A percentile compares a stretch with the other conserved stretches of the same genome.
These are phyloP conservation scores for Cyberlindnera amylophila DNA, from an alignment of 805 yeast genomes.

Conservation along the genomic window DNA sequence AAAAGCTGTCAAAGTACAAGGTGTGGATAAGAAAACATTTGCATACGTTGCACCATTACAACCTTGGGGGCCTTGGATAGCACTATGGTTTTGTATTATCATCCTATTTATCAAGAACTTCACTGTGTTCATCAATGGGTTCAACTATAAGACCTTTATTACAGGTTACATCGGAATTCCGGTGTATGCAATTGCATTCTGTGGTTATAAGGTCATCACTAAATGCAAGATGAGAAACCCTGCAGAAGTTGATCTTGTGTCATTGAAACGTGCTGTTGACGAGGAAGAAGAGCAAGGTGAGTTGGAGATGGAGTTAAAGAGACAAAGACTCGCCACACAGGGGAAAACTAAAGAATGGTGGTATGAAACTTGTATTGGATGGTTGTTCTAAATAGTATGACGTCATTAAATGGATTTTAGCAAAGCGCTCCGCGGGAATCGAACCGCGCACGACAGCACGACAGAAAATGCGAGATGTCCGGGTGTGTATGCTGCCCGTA, in stretches of 20 bases:
- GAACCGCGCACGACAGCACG: too few relatives aligned
- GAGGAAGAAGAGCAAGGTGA: constrained; percentile 29
- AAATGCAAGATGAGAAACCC: constrained; percentile 48
- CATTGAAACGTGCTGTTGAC: constrained; percentile 43
- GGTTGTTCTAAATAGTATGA: too few relatives aligned
- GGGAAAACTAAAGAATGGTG: too few relatives aligned
- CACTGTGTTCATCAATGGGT: constrained; percentile 62
- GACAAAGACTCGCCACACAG: too few relatives aligned
- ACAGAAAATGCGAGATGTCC: too few relatives aligned
- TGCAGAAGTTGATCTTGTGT: constrained; percentile 55
- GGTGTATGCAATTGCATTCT: constrained; percentile 48
- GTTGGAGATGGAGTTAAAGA: too few relatives aligned
- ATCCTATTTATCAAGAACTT: constrained; percentile 66
- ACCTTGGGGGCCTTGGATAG: constrained; percentile 62
- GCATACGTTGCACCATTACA: constrained; percentile 64
- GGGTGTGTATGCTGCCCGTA: too few relatives aligned
- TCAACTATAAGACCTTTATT: constrained; percentile 63
- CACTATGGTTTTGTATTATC: constrained; percentile 49
- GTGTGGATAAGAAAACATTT: constrained; percentile 41
- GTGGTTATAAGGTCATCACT: constrained; percentile 55
- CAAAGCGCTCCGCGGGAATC: too few relatives aligned
- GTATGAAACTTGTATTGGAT: too few relatives aligned
- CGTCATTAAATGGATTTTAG: too few relatives aligned
- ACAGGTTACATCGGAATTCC: constrained; percentile 73
- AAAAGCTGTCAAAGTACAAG: constrained; percentile 65